These are phyloP conservation scores for Pseudophaeomoniella oleicola DNA, from an alignment of 2,329 filamentous ascomycete genomes.

Conservation along the genomic window DNA sequence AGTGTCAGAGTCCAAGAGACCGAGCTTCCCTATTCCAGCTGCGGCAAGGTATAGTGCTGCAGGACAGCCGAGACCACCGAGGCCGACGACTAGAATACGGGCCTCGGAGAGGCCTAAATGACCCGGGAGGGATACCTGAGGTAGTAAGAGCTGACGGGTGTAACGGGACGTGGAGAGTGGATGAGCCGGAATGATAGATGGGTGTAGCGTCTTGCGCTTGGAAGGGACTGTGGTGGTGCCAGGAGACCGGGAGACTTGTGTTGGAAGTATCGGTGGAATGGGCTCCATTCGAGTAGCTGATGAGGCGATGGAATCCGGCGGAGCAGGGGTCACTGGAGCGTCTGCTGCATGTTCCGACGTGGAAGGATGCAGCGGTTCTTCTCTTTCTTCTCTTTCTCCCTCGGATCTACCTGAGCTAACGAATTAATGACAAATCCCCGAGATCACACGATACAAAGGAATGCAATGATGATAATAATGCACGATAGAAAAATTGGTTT, in stretches of 20 bases:
- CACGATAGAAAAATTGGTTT: no score
- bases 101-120: slow-evolving; percentile 8
- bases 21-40: slow-evolving; percentile 70
- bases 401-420: neutral
- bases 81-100: slow-evolving; percentile 60
- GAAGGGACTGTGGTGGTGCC: neutral
- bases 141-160: slow-evolving; percentile 12
- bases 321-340: neutral
- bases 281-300: neutral
- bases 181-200: slow-evolving; percentile 6
- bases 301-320: neutral
- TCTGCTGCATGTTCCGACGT: no score
- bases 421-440: neutral
- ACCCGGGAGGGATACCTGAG: slow-evolving; percentile 8
- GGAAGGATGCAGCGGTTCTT: neutral
- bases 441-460: neutral
- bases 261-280: neutral
- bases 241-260: neutral
- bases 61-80: slow-evolving; percentile 81
- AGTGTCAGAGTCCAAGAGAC: slow-evolving; percentile 72
- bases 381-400: neutral
- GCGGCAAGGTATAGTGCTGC: slow-evolving; percentile 86
- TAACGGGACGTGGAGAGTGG: slow-evolving; percentile 10
- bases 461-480: no score
- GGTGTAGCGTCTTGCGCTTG: neutral